Evolutionary conservation across 1,284 basidiomycete genomes (phyloP).

Genomic region (Phylloboletellus chloephorus): DNA sequence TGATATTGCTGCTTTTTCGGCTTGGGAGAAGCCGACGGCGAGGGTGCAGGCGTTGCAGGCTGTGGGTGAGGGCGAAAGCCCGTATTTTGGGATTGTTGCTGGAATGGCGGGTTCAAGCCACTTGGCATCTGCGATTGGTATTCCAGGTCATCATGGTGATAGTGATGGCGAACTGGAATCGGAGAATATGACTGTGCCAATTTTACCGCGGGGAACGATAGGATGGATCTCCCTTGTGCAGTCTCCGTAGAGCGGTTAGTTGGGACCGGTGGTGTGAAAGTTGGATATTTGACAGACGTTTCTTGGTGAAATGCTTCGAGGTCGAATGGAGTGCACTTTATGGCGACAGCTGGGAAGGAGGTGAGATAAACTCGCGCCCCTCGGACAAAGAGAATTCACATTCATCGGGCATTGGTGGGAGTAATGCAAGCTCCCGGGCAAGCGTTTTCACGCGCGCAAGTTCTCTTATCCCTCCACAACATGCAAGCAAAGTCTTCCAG

Average conservation of each 20-base stretch:
- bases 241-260: constrained; percentile 28
- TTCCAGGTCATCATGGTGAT: constrained; percentile 75
- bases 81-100: constrained; percentile 41
- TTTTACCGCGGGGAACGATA: constrained; percentile 48
- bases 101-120: constrained; percentile 41
- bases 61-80: constrained; percentile 54
- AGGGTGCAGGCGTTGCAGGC: constrained; percentile 81
- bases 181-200: constrained; percentile 90
- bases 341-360: constrained; percentile 39
- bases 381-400: constrained; percentile 34
- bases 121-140: constrained; percentile 38
- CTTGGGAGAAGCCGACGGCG: constrained; percentile 83
- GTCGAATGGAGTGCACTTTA: constrained; percentile 86
- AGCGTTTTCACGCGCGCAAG: constrained; percentile 80
- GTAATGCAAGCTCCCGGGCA: constrained; percentile 75
- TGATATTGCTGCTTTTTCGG: constrained; percentile 99
- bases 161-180: constrained; percentile 87
- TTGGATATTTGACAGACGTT: constrained; percentile 90
- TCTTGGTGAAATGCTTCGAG: constrained; percentile 84
- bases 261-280: constrained; percentile 58
- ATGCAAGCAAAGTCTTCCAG: constrained; percentile 93
- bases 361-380: constrained; percentile 4
- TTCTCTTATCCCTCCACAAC: constrained; percentile 89
- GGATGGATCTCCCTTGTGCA: constrained; percentile 34
- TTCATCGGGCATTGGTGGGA: constrained; percentile 61